phyloP scores from a whole-genome alignment of 2,329 filamentous ascomycete genomes.

The Zasmidium angulare region DNA sequence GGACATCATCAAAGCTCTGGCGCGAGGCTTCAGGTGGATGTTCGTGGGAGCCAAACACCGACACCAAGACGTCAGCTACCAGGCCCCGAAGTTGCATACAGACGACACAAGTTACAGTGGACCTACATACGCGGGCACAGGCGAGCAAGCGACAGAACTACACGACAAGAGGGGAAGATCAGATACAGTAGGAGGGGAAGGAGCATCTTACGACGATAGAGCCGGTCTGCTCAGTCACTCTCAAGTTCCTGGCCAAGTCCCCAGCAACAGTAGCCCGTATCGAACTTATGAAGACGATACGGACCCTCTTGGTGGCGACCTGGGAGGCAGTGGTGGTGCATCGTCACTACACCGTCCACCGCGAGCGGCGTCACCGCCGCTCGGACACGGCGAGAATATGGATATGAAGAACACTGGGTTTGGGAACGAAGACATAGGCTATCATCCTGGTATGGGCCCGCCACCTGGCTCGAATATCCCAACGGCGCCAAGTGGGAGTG shows the following conservation, averaged over 20 bases:
- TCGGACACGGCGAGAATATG: neutral
- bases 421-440: constrained; percentile 17
- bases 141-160: constrained; percentile 27
- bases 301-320: constrained; percentile 3
- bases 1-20: constrained; percentile 79
- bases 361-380: constrained; percentile 3
- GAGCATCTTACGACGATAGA: constrained; percentile 30
- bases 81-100: constrained; percentile 20
- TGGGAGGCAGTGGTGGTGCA: no score
- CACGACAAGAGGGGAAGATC: constrained; percentile 9
- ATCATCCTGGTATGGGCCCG: constrained; percentile 27
- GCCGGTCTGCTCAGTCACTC: constrained; percentile 28
- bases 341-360: neutral
- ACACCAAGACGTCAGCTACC: constrained; percentile 43
- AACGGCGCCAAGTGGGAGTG: constrained; percentile 9
- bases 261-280: constrained; percentile 14
- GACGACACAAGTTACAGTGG: constrained; percentile 21
- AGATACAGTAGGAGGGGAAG: constrained; percentile 8
- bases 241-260: constrained; percentile 12
- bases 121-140: constrained; percentile 20
- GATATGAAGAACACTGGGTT: constrained; percentile 20
- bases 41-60: constrained; percentile 69
- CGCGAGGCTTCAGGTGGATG: constrained; percentile 76
- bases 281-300: constrained; percentile 8
- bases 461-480: constrained; percentile 11